Evolutionary conservation across 805 yeast genomes (phyloP).

Genomic region (Teunomyces lycoperdinae): DNA sequence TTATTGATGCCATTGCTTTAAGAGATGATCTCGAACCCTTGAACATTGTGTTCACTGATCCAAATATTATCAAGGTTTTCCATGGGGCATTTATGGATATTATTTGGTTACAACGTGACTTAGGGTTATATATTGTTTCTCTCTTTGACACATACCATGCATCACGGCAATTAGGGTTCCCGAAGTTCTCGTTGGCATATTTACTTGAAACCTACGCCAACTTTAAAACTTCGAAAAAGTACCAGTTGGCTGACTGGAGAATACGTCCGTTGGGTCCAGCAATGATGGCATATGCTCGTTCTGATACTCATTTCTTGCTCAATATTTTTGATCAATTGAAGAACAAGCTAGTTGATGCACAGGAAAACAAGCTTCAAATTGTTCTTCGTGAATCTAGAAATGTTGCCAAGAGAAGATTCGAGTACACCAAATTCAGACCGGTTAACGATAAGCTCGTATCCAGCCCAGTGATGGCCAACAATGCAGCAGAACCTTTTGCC

Average conservation of each 20-base stretch:
- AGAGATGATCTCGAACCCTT: slow-evolving; percentile 66
- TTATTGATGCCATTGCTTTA: slow-evolving; percentile 79
- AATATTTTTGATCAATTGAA: slow-evolving; percentile 75
- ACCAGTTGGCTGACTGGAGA: slow-evolving; percentile 97
- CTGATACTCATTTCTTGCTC: slow-evolving; percentile 90
- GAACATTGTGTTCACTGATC: slow-evolving; percentile 78
- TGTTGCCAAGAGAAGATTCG: slow-evolving; percentile 80
- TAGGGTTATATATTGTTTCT: slow-evolving; percentile 86
- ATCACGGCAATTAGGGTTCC: slow-evolving; percentile 71
- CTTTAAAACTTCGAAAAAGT: slow-evolving; percentile 88
- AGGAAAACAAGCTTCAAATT: slow-evolving; percentile 47
- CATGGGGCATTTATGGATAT: slow-evolving; percentile 98
- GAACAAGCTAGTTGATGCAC: slow-evolving; percentile 48
- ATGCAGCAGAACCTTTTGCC: slow-evolving; percentile 64
- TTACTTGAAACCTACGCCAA: slow-evolving; percentile 75
- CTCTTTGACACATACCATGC: slow-evolving; percentile 94
- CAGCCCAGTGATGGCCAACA: slow-evolving; percentile 45
- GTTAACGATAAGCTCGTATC: slow-evolving; percentile 32
- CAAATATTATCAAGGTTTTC: slow-evolving; percentile 76
- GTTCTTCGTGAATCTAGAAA: slow-evolving; percentile 74
- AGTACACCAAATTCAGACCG: slow-evolving; percentile 67
- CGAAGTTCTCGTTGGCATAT: slow-evolving; percentile 80
- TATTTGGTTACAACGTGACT: slow-evolving; percentile 93
- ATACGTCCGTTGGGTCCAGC: slow-evolving; percentile 74
- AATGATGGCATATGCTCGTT: slow-evolving; percentile 83